phyloP scores from a whole-genome alignment of 2,329 filamentous ascomycete genomes.

The Pyricularia grisea region DNA sequence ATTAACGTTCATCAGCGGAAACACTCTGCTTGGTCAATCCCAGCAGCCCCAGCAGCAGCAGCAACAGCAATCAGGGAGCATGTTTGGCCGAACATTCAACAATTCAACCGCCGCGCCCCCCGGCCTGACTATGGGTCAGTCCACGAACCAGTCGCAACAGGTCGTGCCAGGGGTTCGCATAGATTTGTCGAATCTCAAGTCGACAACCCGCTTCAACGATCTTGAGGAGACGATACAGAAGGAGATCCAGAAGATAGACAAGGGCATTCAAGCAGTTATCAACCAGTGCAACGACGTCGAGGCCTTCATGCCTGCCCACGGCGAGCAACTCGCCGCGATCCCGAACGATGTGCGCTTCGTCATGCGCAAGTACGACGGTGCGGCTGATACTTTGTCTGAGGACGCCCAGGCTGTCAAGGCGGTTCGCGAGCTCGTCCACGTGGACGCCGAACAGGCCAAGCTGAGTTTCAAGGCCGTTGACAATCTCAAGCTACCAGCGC shows the following conservation, averaged over 20 bases:
- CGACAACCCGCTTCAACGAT: constrained; percentile 87
- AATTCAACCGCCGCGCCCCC: constrained; percentile 5
- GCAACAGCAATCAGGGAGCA: constrained; percentile 21
- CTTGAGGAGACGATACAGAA: constrained; percentile 74
- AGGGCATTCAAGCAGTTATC: constrained; percentile 72
- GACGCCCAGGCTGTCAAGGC: constrained; percentile 32
- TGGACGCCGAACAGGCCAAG: constrained; percentile 30
- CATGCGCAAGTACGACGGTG: constrained; percentile 32
- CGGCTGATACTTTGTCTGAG: constrained; percentile 26
- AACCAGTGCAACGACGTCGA: constrained; percentile 68
- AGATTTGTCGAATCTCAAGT: constrained; percentile 67
- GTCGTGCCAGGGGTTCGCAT: constrained; percentile 66
- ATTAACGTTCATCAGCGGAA: background rate
- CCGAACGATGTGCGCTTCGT: constrained; percentile 34
- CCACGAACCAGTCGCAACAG: constrained; percentile 34
- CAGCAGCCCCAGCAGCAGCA: constrained; percentile 14
- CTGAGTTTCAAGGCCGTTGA: constrained; percentile 35
- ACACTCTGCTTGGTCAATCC: background rate
- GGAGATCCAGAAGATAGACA: constrained; percentile 69
- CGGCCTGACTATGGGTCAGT: constrained; percentile 11
- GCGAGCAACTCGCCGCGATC: constrained; percentile 24
- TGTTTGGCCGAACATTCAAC: constrained; percentile 20
- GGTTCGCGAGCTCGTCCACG: constrained; percentile 28
- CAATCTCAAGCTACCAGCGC: constrained; percentile 35
- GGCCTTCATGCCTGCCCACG: constrained; percentile 51